Base-by-base conservation (phyloP, 202 grass and related monocot genomes). In the Musa balbisiana region DNA sequence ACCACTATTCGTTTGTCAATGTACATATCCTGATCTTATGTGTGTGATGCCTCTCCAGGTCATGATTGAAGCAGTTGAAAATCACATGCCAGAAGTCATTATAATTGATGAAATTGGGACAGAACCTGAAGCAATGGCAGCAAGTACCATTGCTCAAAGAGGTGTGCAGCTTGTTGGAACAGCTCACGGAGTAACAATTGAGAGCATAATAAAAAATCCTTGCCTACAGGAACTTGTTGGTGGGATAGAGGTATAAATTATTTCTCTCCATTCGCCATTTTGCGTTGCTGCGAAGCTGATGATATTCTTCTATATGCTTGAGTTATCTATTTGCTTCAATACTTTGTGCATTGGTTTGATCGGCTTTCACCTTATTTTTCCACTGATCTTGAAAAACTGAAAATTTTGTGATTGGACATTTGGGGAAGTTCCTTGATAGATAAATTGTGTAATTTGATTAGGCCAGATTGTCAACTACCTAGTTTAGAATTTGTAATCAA, bases 21-120 rank as follows among this genome's bases (percentile, higher is more conserved):
- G 33, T 43, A 43, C 33, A 43, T 43, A 43, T 43, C 5, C 33
- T 43, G 33, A 43, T 60, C 11, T 26, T 43, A 9, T 67, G 11
- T 62, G 10, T 71, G 52, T 50, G 5, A 21, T 64, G 67, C 29
- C 25, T 65, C 78, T 64, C 13, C 66, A 96, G 93, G 85, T 96
- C 59, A 98, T 98, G 94, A 98, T 94, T 66, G 91, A 98, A 86
- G 94, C 94, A 62, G 94, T 98, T 79, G 94, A 98, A 84, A 98
- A 98, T 83, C 94, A 98, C 85, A 98, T 98, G 94, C 94, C 94
- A 0, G 94, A 98, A 89, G 94, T 98, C 51, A 98, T 98, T 82
- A 88, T 98, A 49, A 98, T 98, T 25, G 94, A 98, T 89, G 94
- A 98, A 80, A 98, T 98, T 71, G 91, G 94, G 54, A 98, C 94